Base-by-base conservation (phyloP, 441 rosid genomes). In the Erodium texanum region DNA sequence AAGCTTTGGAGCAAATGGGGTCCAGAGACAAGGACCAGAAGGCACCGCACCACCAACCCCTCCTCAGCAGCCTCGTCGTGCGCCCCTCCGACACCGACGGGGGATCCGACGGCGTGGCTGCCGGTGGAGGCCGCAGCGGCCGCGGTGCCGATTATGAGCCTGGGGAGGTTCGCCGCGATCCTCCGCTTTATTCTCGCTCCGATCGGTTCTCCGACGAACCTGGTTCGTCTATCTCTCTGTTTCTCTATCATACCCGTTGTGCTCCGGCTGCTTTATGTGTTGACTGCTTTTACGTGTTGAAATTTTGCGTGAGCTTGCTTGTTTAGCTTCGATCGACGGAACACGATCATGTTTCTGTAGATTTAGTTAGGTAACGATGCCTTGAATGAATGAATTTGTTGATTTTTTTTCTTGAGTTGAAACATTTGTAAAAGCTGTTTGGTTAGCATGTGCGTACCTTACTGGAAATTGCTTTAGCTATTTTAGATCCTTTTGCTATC, bases 41-140 rank as follows among this genome's bases (percentile, higher is more conserved):
- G 76, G 14, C 82, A 32, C 77, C 76, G 75, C 87, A 86, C 81
- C 95, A 86, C 69, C 97, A 84, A 73, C 91, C 88, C 24, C 89
- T 86, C 20, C 85, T 90, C 62, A 90, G 94, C 83, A 90, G 98
- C 76, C 91, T 93, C 70, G 85, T 93, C 68, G 90, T 90, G 18
- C 91, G 97, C 0, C 89, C 89, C 10, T 85, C 88, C 12, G 79
- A 71, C 62, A 85, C 89, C 76, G 85, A 85, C 66, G 85, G 79
- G 24, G 80, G 80, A 6, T 82, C 74, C 38, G 82, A 73, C 7
- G 77, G 71, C 15, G 77, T 24, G 22, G 75, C 64, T 27, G 82
- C 76, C 20, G 69, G 72, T 18, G 73, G 73, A 3, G 76, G 70
- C 0, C 66, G 73, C 20, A 29, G 1, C 34, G 34, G 34, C 34